Evolutionary conservation across 805 yeast genomes (phyloP).

Genomic region (Zygosaccharomyces bailii): DNA sequence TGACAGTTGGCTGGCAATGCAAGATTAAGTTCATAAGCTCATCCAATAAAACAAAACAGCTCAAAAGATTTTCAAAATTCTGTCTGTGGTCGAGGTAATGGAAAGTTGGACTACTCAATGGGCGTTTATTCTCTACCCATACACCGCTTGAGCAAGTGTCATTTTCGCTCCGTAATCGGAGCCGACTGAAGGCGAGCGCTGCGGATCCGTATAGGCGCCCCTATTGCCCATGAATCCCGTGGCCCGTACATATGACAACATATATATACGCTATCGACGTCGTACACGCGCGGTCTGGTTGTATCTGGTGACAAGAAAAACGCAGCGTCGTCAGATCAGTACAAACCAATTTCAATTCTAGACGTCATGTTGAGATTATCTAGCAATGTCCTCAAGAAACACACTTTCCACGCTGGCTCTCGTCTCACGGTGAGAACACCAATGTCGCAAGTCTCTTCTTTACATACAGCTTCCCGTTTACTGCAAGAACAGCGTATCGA

Average conservation of each 20-base stretch:
- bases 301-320: neutral
- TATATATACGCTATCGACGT: neutral
- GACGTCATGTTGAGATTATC: slow-evolving; percentile 12
- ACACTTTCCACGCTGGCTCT: slow-evolving; percentile 5
- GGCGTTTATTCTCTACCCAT: no score
- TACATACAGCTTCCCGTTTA: slow-evolving; percentile 7
- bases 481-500: slow-evolving; percentile 55
- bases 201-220: neutral
- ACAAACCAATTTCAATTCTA: neutral
- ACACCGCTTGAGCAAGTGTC: no score
- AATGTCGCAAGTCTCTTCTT: slow-evolving; percentile 7
- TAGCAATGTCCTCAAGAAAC: slow-evolving; percentile 7
- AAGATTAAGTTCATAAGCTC: no score
- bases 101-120: no score
- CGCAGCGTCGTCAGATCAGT: neutral
- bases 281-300: neutral
- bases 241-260: neutral
- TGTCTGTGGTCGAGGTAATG: neutral
- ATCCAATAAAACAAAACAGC: no score
- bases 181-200: neutral
- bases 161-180: slow-evolving; percentile 4
- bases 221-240: neutral
- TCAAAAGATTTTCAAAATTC: neutral
- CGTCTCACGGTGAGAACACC: slow-evolving; percentile 2
- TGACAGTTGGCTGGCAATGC: no score